Evolutionary conservation across 2,329 filamentous ascomycete species (phyloP).

Genomic region (Hypoxylon sp.): DNA sequence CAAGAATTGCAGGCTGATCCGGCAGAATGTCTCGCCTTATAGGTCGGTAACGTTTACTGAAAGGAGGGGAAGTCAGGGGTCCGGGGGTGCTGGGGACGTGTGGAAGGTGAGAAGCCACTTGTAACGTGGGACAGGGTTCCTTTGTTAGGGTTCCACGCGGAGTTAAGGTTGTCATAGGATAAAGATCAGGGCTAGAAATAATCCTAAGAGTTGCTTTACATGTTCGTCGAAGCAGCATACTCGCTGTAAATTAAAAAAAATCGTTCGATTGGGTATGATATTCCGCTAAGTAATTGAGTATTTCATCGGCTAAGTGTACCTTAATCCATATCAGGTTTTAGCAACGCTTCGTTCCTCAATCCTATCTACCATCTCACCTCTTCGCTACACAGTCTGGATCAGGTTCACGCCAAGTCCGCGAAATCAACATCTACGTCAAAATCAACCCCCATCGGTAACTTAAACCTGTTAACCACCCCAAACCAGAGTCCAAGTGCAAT

Average conservation of each 20-base stretch:
- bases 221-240: too few species aligned
- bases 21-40: constrained; percentile 41
- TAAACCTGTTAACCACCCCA: not conserved
- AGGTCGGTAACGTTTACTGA: constrained; percentile 27
- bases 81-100: not conserved
- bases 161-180: constrained; percentile 7
- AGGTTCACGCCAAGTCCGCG: not conserved
- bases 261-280: not conserved
- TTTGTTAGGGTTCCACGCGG: constrained; percentile 6
- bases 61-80: constrained; percentile 38
- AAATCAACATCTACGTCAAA: not conserved
- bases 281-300: not conserved
- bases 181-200: not conserved
- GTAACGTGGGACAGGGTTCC: constrained; percentile 28
- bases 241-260: not conserved
- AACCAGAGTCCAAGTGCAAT: not conserved
- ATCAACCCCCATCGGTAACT: not conserved
- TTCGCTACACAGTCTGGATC: not conserved
- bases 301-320: too few species aligned
- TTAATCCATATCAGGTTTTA: not conserved
- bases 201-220: not conserved
- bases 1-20: constrained; percentile 38
- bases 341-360: not conserved
- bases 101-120: constrained; percentile 13
- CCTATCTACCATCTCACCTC: not conserved